These are phyloP conservation scores for Acanthamoeba sp. DNA, from an alignment of 208 protist genomes.

Conservation along the genomic window DNA sequence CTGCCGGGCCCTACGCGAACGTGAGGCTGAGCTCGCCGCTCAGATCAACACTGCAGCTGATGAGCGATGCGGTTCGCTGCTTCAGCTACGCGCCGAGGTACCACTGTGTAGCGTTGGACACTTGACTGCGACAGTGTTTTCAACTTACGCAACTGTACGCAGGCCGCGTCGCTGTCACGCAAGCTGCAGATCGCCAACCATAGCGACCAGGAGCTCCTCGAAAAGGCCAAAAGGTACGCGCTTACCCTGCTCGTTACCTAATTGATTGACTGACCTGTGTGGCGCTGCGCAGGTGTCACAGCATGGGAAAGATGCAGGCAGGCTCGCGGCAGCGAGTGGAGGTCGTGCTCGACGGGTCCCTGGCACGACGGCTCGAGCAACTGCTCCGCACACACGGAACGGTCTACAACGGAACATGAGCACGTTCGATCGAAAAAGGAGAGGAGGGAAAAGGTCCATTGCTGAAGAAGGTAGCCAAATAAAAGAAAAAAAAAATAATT, in stretches of 20 bases:
- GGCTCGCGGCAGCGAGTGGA: background rate
- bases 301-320: background rate
- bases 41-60: background rate
- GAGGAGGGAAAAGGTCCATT: no score
- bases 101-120: no score
- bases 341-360: background rate
- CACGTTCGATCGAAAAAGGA: no score
- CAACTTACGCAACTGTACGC: no score
- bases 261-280: background rate
- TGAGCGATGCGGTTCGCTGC: background rate
- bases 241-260: background rate
- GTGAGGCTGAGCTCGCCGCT: background rate
- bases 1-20: background rate
- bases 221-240: conserved; percentile 1
- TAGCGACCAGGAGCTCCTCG: background rate
- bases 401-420: background rate
- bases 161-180: background rate
- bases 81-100: background rate
- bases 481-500: no score
- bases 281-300: background rate
- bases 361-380: background rate
- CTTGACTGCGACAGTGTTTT: no score
- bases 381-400: background rate
- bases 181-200: background rate
- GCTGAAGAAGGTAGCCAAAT: no score